Evolutionary conservation across 1,284 basidiomycete species (phyloP).

Genomic region (Cutaneotrichosporon cavernicola): DNA sequence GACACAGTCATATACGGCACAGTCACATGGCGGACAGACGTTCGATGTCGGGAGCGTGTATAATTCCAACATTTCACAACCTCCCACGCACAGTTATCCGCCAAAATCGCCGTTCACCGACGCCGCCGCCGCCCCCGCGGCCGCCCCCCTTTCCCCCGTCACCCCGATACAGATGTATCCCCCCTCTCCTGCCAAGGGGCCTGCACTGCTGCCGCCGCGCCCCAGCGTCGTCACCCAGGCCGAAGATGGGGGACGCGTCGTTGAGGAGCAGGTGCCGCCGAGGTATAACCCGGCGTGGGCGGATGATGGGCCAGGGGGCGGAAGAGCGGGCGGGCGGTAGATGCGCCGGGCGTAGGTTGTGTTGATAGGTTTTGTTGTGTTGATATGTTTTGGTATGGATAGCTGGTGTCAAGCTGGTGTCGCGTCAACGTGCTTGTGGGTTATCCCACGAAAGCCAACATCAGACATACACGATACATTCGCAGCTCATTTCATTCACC

Average conservation of each 20-base stretch:
- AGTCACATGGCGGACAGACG: not conserved
- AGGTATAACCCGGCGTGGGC: conserved; percentile 18
- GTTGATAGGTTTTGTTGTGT: too few relatives aligned
- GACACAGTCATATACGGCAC: not conserved
- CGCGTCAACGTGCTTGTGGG: too few relatives aligned
- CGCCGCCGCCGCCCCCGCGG: not conserved
- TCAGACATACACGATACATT: too few relatives aligned
- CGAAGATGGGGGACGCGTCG: conserved; percentile 13
- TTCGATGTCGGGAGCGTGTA: not conserved
- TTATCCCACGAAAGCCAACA: too few relatives aligned
- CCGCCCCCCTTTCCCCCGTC: not conserved
- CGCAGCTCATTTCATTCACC: too few relatives aligned
- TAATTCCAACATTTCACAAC: not conserved
- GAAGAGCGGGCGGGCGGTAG: too few relatives aligned
- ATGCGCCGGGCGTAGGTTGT: too few relatives aligned
- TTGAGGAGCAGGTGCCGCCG: conserved; percentile 13
- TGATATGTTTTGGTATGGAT: too few relatives aligned
- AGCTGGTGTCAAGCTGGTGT: too few relatives aligned
- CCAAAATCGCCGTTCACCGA: conserved; percentile 1
- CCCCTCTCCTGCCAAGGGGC: not conserved
- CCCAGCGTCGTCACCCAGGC: conserved; percentile 9
- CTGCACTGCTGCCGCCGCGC: too few relatives aligned
- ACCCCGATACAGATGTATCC: not conserved
- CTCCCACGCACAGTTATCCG: not conserved
- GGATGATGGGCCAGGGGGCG: not conserved